phyloP scores from a whole-genome alignment of 164 flowering plant species.

The Aristolochia fimbriata region DNA sequence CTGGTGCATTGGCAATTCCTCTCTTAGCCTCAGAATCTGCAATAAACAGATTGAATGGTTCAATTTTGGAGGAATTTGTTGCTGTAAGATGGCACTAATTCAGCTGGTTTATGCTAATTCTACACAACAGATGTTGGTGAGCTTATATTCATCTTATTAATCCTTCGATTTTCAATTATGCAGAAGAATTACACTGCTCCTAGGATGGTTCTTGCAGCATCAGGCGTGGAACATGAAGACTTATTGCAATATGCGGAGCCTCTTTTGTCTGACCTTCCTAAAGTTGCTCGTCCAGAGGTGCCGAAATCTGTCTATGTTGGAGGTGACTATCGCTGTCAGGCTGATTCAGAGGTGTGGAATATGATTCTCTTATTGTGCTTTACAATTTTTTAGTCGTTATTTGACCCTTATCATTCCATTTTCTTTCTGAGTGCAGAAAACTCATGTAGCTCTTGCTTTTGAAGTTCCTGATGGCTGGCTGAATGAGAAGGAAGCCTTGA shows the following conservation, averaged over 20 bases:
- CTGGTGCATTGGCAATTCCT: conserved; percentile 74
- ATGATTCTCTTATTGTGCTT: neutral
- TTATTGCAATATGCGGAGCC: conserved; percentile 67
- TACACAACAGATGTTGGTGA: neutral
- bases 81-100: conserved; percentile 30
- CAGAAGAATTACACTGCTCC: conserved; percentile 86
- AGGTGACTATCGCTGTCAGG: conserved; percentile 75
- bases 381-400: neutral
- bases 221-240: conserved; percentile 89
- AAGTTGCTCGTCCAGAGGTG: conserved; percentile 29
- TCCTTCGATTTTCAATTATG: conserved; percentile 3
- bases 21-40: conserved; percentile 76
- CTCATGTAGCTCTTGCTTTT: conserved; percentile 87
- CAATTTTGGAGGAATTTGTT: conserved; percentile 70
- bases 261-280: conserved; percentile 77
- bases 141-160: no score
- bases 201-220: conserved; percentile 85
- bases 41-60: conserved; percentile 36
- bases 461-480: conserved; percentile 90
- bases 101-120: neutral
- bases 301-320: conserved; percentile 70
- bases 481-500: conserved; percentile 63
- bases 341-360: conserved; percentile 59
- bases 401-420: neutral
- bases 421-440: conserved; percentile 26